Conservation (phyloP, 2,329 filamentous ascomycete species). For the Chrysoporthe cubensis region DNA sequence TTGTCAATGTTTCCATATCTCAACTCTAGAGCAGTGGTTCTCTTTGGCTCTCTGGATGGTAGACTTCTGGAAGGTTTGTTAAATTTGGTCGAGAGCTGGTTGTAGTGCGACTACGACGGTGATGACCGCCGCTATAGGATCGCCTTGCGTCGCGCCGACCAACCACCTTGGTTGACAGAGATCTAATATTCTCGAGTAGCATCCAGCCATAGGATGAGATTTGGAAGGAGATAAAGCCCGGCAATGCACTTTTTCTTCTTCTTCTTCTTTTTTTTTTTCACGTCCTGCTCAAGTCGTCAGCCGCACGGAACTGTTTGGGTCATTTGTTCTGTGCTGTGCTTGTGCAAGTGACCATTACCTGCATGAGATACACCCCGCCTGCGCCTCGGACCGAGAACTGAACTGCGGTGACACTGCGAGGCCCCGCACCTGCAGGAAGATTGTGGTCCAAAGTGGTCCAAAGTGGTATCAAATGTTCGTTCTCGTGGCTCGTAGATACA, state of each 20-base stretch:
- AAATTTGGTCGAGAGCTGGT: background rate
- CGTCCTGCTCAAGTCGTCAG: conserved; percentile 1
- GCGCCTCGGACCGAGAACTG: background rate
- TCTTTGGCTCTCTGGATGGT: background rate
- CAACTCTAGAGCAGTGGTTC: background rate
- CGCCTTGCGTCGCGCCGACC: background rate
- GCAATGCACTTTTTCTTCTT: background rate
- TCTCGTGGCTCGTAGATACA: conserved; percentile 29
- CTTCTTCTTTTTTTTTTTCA: background rate
- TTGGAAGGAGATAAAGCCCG: background rate
- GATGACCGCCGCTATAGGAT: conserved; percentile 1
- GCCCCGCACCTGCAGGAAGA: background rate
- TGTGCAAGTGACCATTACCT: conserved; percentile 1
- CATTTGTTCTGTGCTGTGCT: background rate
- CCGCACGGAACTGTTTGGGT: background rate
- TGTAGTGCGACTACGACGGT: too few species aligned
- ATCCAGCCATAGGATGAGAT: background rate
- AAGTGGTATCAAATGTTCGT: conserved; percentile 28
- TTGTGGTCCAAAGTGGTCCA: background rate
- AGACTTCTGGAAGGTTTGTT: background rate
- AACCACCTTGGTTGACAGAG: background rate
- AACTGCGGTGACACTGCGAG: background rate
- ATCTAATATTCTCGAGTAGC: background rate
- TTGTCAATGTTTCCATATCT: background rate
- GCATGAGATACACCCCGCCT: background rate